Conservation (phyloP, 257 asterid species). For the Misopates orontium region DNA sequence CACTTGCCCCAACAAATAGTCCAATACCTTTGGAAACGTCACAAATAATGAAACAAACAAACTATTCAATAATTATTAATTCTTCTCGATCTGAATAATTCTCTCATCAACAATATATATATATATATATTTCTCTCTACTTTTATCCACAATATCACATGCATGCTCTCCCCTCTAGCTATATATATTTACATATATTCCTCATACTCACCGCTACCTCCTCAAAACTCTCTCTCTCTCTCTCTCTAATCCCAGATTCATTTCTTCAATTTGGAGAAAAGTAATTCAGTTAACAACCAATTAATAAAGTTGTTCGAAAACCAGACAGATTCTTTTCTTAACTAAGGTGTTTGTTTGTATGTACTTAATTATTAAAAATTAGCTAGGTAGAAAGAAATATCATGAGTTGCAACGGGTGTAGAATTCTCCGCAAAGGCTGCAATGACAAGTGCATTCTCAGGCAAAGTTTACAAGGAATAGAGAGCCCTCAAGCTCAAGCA, state of each 20-base stretch:
- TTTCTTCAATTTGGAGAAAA: too few relatives aligned
- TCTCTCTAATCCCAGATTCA: too few relatives aligned
- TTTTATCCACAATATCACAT: constrained; percentile 15
- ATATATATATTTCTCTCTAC: too few relatives aligned
- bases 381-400: too few relatives aligned
- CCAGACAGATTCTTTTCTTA: not conserved
- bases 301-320: not conserved
- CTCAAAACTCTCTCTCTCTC: not conserved
- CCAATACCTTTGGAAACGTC: constrained; percentile 62
- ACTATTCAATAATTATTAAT: not conserved
- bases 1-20: too few relatives aligned
- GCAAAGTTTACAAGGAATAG: constrained; percentile 56
- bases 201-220: not conserved
- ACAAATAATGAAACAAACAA: constrained; percentile 1
- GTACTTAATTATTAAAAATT: not conserved
- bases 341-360: not conserved
- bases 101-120: too few relatives aligned
- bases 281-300: not conserved
- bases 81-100: too few relatives aligned
- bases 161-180: constrained; percentile 12
- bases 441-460: constrained; percentile 68
- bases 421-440: constrained; percentile 89
- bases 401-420: constrained; percentile 93
- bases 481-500: constrained; percentile 71
- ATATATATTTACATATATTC: too few relatives aligned